Evolutionary conservation across 305 asterid genomes (phyloP), one percentile per base, ranked within the genome.

Genomic region (Solanum chacoense): DNA sequence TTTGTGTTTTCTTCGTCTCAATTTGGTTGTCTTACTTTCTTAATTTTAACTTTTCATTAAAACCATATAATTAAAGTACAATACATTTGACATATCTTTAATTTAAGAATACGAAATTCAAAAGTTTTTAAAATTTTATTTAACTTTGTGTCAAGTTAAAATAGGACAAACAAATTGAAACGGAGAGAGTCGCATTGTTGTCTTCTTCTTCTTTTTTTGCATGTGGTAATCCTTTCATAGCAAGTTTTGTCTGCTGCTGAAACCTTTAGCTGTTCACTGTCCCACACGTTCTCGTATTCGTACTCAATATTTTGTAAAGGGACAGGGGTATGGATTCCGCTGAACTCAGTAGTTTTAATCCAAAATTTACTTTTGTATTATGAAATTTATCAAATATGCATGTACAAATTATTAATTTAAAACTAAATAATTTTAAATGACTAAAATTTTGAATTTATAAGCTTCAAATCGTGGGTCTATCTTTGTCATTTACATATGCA

Each of bases 161-260:
- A 69, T 6, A 69, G 18, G 1, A 67, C 18, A 67, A n/a, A 67
- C 2, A 24, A 67, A 24, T 67, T 67, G 1, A 67, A 67, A 67
- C 9, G 18, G 0, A 67, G 8, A 5, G 14, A 67, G n/a, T 29
- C 2, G 18, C 20, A 1, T 29, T 45, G 3, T 42, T 13, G 24
- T 77, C 11, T 79, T 7, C 1, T 16, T 14, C 16, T 2, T 11
- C 2, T 12, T 12, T 38, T 50, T 45, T 83, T 11, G 29, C 45
- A 31, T 31, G 74, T 84, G 87, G 92, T 85, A 11, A 87, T 85
- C 89, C 88, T 89, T 90, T 75, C 78, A 13, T 85, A 71, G 42
- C 90, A 93, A 90, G 92, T 89, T 78, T 89, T 91, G 91, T 93
- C 88, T 89, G 90, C 79, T 38, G 59, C 89, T 91, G 88, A 72